Percentiles rank a stretch among this genome's conserved stretches.
Conservation (phyloP, 1,284 basidiomycete genomes). For the Cryptococcus jaspeensis region DNA sequence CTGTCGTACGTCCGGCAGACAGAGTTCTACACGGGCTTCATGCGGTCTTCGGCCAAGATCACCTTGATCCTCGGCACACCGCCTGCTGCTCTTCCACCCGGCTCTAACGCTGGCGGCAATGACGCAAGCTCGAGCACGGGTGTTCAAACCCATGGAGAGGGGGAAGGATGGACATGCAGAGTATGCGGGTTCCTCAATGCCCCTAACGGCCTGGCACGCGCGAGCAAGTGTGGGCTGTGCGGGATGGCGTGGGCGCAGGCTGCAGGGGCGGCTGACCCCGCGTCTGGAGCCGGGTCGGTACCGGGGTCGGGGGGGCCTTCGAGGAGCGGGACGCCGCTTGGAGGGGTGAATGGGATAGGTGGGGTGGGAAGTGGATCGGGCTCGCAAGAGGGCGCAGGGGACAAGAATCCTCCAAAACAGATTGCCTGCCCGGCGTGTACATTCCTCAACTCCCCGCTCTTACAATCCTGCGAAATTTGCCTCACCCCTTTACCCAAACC, state of each 20-base stretch:
- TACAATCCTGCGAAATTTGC: constrained; percentile 84
- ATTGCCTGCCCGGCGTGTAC: constrained; percentile 83
- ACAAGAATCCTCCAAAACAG: constrained; percentile 8
- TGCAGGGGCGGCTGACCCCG: background rate
- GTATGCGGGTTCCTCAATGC: constrained; percentile 81
- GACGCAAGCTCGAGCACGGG: too few relatives aligned
- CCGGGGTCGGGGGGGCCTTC: too few relatives aligned
- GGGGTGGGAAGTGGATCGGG: too few relatives aligned
- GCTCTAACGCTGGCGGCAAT: too few relatives aligned
- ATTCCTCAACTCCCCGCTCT: constrained; percentile 80
- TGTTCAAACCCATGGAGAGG: background rate
- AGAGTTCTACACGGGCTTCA: constrained; percentile 87
- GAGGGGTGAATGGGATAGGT: too few relatives aligned
- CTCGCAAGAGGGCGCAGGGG: too few relatives aligned
- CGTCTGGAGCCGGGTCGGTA: too few relatives aligned
- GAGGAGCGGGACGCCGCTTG: too few relatives aligned
- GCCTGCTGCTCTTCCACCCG: too few relatives aligned
- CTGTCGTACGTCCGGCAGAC: constrained; percentile 71
- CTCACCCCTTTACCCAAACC: constrained; percentile 59
- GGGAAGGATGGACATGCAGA: constrained; percentile 69
- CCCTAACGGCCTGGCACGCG: constrained; percentile 41
- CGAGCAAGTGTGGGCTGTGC: constrained; percentile 65
- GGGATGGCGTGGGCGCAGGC: constrained; percentile 51
- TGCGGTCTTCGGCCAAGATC: constrained; percentile 86
- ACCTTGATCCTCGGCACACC: constrained; percentile 64